A percentile compares a stretch with the other conserved stretches of the same genome.
Evolutionary conservation across 371 early-diverging fungal genomes (phyloP).

Genomic region (Funneliformis caledonium): DNA sequence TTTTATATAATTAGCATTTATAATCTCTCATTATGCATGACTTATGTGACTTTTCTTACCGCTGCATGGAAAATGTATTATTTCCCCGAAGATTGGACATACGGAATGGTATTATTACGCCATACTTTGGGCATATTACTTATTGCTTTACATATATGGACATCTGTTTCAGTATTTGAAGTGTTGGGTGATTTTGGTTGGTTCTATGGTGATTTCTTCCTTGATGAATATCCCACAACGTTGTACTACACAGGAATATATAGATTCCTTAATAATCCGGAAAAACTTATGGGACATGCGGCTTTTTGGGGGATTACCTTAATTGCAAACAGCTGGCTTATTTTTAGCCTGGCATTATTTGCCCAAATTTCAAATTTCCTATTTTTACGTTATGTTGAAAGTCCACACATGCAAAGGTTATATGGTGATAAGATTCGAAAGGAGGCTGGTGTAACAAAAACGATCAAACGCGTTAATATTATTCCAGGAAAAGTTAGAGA

Average conservation of each 20-base stretch:
- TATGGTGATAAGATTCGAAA: slow-evolving; percentile 81
- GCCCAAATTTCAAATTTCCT: slow-evolving; percentile 79
- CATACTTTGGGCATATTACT: slow-evolving; percentile 77
- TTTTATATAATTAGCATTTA: slow-evolving; percentile 78
- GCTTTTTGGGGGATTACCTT: slow-evolving; percentile 90
- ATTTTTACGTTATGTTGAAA: slow-evolving; percentile 84
- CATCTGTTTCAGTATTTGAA: slow-evolving; percentile 82
- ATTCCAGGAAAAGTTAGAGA: slow-evolving; percentile 51
- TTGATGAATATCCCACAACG: slow-evolving; percentile 66
- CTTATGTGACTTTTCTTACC: slow-evolving; percentile 79
- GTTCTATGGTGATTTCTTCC: slow-evolving; percentile 90
- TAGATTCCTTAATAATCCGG: slow-evolving; percentile 87
- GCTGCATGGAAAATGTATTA: slow-evolving; percentile 76
- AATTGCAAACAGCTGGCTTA: slow-evolving; percentile 75
- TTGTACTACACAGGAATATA: slow-evolving; percentile 85
- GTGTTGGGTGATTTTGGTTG: slow-evolving; percentile 92
- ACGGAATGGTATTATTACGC: slow-evolving; percentile 71
- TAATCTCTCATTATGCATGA: slow-evolving; percentile 87
- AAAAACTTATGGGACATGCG: slow-evolving; percentile 87
- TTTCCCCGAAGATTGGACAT: slow-evolving; percentile 72
- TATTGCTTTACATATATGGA: slow-evolving; percentile 86
- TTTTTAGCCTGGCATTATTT: slow-evolving; percentile 80
- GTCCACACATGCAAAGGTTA: slow-evolving; percentile 81
- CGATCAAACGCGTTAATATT: slow-evolving; percentile 48
- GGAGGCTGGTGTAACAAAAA: slow-evolving; percentile 77